These are phyloP conservation scores for Volvox reticuliferus DNA, from an alignment of 139 green algal species.

Conservation along the genomic window DNA sequence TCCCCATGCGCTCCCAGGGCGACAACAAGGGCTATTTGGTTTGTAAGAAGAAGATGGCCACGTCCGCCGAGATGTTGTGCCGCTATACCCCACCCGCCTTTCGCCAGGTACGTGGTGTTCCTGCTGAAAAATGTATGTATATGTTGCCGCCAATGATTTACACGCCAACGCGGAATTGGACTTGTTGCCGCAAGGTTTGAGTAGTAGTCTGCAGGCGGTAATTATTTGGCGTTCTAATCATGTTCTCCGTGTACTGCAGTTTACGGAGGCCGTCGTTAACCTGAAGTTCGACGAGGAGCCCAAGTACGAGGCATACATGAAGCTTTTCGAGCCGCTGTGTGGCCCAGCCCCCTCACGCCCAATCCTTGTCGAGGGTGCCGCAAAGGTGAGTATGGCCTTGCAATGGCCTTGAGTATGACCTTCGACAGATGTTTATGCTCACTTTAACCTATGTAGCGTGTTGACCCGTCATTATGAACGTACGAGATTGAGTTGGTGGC, in stretches of 20 bases:
- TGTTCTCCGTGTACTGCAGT: slow-evolving; percentile 59
- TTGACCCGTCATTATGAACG: too few species aligned
- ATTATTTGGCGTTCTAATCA: too few species aligned
- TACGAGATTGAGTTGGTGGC: too few species aligned
- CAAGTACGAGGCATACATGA: slow-evolving; percentile 90
- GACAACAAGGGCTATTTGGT: slow-evolving; percentile 99
- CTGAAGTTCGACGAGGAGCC: slow-evolving; percentile 99
- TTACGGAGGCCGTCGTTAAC: slow-evolving; percentile 97
- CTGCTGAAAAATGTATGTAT: slow-evolving; percentile 27
- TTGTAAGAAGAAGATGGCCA: slow-evolving; percentile 99
- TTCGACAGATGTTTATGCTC: too few species aligned
- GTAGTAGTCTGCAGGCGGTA: too few species aligned
- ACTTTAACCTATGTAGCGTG: too few species aligned
- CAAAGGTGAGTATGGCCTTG: slow-evolving; percentile 52
- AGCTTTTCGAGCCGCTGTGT: slow-evolving; percentile 96
- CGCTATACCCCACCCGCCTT: slow-evolving; percentile 96
- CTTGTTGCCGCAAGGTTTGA: too few species aligned
- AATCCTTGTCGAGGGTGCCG: slow-evolving; percentile 83
- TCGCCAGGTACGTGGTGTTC: slow-evolving; percentile 63
- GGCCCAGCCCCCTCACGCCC: slow-evolving; percentile 82
- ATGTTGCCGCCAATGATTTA: too few species aligned
- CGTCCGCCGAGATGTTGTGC: slow-evolving; percentile 95
- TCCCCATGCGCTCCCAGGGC: slow-evolving; percentile 64
- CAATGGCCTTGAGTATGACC: too few species aligned
- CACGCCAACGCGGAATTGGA: too few species aligned